Conservation (phyloP, 331 rosid species). For the Dryas integrifolia region DNA sequence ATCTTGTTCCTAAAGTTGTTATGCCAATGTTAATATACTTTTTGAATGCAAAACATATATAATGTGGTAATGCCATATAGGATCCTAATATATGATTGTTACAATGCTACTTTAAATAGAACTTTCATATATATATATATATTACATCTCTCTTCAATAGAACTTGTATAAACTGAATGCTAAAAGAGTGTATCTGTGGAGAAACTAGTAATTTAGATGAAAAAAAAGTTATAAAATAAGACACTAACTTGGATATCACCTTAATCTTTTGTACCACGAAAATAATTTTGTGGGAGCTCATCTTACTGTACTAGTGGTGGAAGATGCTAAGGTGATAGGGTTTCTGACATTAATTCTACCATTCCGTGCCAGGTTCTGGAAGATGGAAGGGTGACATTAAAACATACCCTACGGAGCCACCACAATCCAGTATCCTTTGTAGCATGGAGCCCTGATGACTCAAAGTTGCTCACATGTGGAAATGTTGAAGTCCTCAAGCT, state of each 20-base stretch:
- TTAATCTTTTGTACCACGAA: background rate
- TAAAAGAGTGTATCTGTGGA: background rate
- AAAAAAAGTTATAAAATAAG: background rate
- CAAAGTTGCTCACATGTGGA: conserved; percentile 78
- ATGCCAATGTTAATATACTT: background rate
- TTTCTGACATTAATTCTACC: conserved; percentile 20
- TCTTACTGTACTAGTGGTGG: too few relatives aligned
- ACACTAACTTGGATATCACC: background rate
- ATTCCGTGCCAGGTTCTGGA: conserved; percentile 58
- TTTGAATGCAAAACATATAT: background rate
- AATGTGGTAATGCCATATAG: background rate
- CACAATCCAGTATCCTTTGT: conserved; percentile 67
- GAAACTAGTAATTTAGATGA: background rate
- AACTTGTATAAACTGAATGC: background rate
- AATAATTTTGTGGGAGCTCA: background rate
- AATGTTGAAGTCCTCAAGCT: conserved; percentile 73
- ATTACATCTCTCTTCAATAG: background rate
- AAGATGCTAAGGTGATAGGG: background rate
- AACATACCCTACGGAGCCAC: conserved; percentile 68
- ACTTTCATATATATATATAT: background rate
- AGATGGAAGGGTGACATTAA: conserved; percentile 54
- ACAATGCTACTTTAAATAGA: background rate
- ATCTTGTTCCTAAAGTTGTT: background rate
- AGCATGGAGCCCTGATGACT: conserved; percentile 91
- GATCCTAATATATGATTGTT: background rate